These are phyloP conservation scores for Microcera coccophila DNA, from an alignment of 2,329 filamentous ascomycete species.

Conservation along the genomic window DNA sequence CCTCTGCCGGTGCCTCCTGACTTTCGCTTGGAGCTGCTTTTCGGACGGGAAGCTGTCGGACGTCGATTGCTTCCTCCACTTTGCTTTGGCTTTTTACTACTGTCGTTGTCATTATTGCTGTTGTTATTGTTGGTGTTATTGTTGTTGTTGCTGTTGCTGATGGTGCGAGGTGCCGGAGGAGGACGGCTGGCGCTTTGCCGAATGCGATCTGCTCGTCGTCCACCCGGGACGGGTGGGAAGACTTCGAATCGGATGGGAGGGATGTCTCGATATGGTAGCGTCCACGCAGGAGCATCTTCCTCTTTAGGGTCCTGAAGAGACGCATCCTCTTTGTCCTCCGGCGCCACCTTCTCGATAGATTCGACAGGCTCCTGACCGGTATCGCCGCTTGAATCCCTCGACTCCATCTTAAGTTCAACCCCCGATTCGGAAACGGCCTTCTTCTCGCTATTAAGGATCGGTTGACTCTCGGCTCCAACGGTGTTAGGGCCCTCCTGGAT, in stretches of 20 bases:
- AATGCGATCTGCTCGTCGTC: conserved; percentile 46
- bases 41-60: conserved; percentile 35
- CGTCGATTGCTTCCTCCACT: conserved; percentile 29
- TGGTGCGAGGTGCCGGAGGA: conserved; percentile 34
- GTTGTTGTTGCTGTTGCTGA: too few species aligned
- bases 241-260: conserved; percentile 72
- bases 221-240: conserved; percentile 60
- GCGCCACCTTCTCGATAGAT: conserved; percentile 28
- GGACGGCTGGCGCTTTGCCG: conserved; percentile 41
- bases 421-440: conserved; percentile 9
- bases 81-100: conserved; percentile 38
- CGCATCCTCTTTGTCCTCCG: conserved; percentile 33
- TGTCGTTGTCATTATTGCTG: too few species aligned
- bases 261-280: conserved; percentile 51
- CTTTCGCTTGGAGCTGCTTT: conserved; percentile 47
- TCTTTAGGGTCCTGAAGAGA: conserved; percentile 23
- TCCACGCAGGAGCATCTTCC: conserved; percentile 41
- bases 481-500: conserved; percentile 31
- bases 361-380: conserved; percentile 25
- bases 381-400: conserved; percentile 19
- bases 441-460: conserved; percentile 22
- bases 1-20: conserved; percentile 61
- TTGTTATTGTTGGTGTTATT: too few species aligned
- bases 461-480: conserved; percentile 15
- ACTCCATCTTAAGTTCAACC: conserved; percentile 8